phyloP scores from a whole-genome alignment of 805 yeast species.

The Lachancea waltii region DNA sequence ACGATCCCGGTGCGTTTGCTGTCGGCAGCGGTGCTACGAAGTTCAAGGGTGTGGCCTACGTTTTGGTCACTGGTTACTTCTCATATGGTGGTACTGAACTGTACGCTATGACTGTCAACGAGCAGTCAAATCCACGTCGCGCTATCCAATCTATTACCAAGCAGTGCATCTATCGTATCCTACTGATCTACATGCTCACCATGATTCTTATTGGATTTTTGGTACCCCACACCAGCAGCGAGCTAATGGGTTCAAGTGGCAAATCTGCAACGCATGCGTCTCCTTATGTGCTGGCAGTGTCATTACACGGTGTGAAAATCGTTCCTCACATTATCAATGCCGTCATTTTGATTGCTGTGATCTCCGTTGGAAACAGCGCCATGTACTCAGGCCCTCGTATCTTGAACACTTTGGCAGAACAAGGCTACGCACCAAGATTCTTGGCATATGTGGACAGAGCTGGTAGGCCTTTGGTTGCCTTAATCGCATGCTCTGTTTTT shows the following conservation, averaged over 20 bases:
- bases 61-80: conserved; percentile 55
- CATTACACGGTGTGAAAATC: conserved; percentile 52
- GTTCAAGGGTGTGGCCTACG: conserved; percentile 60
- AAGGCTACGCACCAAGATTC: conserved; percentile 57
- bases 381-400: conserved; percentile 68
- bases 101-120: conserved; percentile 61
- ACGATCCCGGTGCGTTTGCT: conserved; percentile 46
- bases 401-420: conserved; percentile 59
- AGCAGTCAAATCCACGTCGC: conserved; percentile 52
- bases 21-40: conserved; percentile 17
- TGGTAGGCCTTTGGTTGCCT: conserved; percentile 55
- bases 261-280: conserved; percentile 53
- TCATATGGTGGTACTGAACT: conserved; percentile 64
- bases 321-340: conserved; percentile 70
- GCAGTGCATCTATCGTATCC: conserved; percentile 59
- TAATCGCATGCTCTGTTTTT: conserved; percentile 41
- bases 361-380: conserved; percentile 73
- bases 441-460: conserved; percentile 48
- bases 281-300: conserved; percentile 70
- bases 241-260: conserved; percentile 43
- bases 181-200: conserved; percentile 50
- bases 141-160: conserved; percentile 58
- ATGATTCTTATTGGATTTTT: conserved; percentile 49
- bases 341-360: conserved; percentile 62
- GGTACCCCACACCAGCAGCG: conserved; percentile 51